phyloP scores from a whole-genome alignment of 441 rosid species.

The Arabidopsis lyrata region DNA sequence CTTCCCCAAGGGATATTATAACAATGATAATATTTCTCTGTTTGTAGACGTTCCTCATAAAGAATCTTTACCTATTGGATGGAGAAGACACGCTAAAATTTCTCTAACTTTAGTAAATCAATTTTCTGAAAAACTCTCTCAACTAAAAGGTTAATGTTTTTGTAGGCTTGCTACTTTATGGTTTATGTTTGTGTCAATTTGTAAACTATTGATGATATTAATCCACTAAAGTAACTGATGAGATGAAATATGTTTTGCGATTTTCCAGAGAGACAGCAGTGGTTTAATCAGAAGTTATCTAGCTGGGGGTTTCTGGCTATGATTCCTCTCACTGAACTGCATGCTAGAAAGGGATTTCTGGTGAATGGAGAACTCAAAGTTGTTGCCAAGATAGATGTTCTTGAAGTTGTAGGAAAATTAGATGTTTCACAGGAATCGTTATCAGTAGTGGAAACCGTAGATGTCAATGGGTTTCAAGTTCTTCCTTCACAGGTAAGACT shows the following conservation, averaged over 20 bases:
- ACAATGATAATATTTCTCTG: neutral
- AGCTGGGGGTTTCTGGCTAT: neutral
- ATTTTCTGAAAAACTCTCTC: neutral
- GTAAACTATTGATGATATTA: too few relatives aligned
- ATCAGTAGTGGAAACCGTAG: neutral
- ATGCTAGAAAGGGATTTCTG: neutral
- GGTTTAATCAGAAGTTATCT: neutral
- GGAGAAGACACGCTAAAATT: constrained; percentile 14
- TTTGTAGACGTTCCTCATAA: neutral
- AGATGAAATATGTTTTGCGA: neutral
- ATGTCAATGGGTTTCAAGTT: neutral
- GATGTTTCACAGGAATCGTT: neutral
- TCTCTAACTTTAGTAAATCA: constrained; percentile 2
- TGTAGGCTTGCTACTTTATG: too few relatives aligned
- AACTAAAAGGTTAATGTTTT: neutral
- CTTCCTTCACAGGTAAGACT: too few relatives aligned
- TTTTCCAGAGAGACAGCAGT: neutral
- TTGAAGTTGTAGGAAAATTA: neutral
- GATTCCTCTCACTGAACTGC: neutral
- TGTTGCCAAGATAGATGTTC: neutral
- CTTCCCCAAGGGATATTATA: neutral
- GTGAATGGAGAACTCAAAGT: neutral
- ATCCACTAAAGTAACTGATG: neutral
- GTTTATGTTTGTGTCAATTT: neutral
- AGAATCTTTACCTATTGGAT: constrained; percentile 18